phyloP scores from a whole-genome alignment of 805 yeast species.

The Wickerhamiella australiensis region DNA sequence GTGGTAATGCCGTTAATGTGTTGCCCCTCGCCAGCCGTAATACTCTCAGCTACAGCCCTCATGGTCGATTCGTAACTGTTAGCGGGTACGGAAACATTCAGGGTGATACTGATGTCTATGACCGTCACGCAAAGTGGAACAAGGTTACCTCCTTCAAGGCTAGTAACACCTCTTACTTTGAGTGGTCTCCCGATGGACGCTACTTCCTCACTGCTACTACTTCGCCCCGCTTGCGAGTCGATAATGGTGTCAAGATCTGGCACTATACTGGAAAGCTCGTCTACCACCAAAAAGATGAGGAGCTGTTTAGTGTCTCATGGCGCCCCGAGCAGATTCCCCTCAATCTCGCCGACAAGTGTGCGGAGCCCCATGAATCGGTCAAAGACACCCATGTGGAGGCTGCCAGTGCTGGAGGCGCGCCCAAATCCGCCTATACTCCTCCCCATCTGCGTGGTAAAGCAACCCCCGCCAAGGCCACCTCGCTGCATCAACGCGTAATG shows the following conservation, averaged over 20 bases:
- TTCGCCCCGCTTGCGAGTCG: constrained; percentile 91
- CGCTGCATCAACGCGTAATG: constrained; percentile 21
- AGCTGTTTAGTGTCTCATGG: constrained; percentile 76
- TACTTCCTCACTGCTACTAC: constrained; percentile 91
- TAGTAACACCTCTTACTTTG: constrained; percentile 87
- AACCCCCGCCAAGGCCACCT: constrained; percentile 26
- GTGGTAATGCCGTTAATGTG: constrained; percentile 76
- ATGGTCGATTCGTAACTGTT: constrained; percentile 77
- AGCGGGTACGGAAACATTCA: constrained; percentile 98
- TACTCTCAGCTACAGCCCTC: constrained; percentile 85
- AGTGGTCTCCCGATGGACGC: constrained; percentile 97
- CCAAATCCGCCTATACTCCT: constrained; percentile 89
- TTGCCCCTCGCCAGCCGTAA: constrained; percentile 82
- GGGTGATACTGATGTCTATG: constrained; percentile 91
- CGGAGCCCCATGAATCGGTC: constrained; percentile 62
- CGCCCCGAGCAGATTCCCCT: constrained; percentile 55
- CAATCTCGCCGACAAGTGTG: constrained; percentile 34
- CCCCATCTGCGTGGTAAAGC: constrained; percentile 69
- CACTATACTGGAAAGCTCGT: constrained; percentile 75
- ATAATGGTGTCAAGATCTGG: constrained; percentile 90
- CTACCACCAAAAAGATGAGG: constrained; percentile 66
- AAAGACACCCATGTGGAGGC: constrained; percentile 30
- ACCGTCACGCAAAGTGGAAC: constrained; percentile 72
- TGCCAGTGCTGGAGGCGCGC: constrained; percentile 39
- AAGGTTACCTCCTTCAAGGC: constrained; percentile 79